Conservation (phyloP, 139 green algal species). For the Chlorella sp. region DNA sequence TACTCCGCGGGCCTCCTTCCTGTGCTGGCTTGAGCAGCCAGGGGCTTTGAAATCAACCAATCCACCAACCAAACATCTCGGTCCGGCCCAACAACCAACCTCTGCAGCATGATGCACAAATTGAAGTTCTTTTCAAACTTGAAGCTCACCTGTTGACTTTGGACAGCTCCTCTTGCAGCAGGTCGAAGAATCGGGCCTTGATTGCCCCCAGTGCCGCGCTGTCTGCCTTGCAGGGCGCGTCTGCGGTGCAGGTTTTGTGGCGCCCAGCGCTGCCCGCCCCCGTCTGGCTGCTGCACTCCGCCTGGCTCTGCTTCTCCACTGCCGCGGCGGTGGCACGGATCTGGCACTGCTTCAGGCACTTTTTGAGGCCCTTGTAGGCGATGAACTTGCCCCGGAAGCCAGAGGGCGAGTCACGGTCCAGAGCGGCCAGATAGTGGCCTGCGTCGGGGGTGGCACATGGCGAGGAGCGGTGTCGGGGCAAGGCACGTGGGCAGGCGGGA, state of each 20-base stretch:
- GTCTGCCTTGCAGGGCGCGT: neutral
- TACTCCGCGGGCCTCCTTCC: no score
- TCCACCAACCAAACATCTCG: no score
- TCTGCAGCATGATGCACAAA: no score
- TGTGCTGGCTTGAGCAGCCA: no score
- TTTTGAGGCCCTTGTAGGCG: slow-evolving; percentile 60
- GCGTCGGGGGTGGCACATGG: neutral
- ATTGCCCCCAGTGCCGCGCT: neutral
- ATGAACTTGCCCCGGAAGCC: slow-evolving; percentile 56
- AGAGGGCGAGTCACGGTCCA: slow-evolving; percentile 43
- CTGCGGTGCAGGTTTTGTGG: neutral
- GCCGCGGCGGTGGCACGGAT: neutral
- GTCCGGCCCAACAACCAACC: no score
- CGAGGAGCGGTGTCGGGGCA: no score
- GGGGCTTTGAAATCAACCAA: no score
- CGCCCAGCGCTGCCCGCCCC: neutral
- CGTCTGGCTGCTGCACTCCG: no score
- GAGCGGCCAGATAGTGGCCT: slow-evolving; percentile 41
- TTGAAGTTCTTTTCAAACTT: no score
- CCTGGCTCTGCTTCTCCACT: neutral
- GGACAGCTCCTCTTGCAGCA: slow-evolving; percentile 18
- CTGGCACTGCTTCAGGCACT: slow-evolving; percentile 46
- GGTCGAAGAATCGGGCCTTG: slow-evolving; percentile 33
- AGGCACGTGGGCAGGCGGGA: no score
- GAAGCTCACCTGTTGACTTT: slow-evolving; percentile 16